phyloP scores from a whole-genome alignment of 352 stramenopile species.

The Globisporangium nodosum region DNA sequence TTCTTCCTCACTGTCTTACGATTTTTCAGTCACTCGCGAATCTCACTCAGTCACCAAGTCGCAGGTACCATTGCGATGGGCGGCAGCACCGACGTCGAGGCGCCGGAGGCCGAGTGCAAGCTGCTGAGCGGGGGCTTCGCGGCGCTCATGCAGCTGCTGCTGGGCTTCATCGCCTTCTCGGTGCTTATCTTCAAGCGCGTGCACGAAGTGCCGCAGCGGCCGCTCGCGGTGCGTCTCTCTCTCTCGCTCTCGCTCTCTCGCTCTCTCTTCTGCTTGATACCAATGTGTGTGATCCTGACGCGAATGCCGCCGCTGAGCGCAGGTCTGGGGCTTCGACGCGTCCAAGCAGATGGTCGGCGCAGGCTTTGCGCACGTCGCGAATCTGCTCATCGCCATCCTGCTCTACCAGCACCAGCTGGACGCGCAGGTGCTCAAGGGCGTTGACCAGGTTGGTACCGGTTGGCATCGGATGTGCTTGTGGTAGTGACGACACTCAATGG shows the following conservation, averaged over 20 bases:
- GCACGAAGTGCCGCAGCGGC: constrained; percentile 64
- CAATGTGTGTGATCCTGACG: not conserved
- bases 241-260: not conserved
- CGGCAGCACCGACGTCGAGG: constrained; percentile 3
- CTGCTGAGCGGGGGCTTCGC: constrained; percentile 77
- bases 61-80: no score
- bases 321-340: constrained; percentile 83
- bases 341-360: constrained; percentile 85
- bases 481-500: not conserved
- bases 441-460: constrained; percentile 45
- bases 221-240: constrained; percentile 42
- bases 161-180: constrained; percentile 80
- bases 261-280: not conserved
- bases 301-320: constrained; percentile 4
- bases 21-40: no score
- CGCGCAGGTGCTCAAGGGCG: constrained; percentile 13
- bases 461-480: not conserved
- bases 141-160: constrained; percentile 61
- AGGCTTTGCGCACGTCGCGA: constrained; percentile 79
- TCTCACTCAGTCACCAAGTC: no score
- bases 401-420: constrained; percentile 46
- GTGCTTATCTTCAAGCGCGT: constrained; percentile 77
- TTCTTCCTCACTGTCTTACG: no score
- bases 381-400: constrained; percentile 84
- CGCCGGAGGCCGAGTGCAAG: constrained; percentile 64